phyloP scores from a whole-genome alignment of 306 rosid genomes.

The Malus fusca region DNA sequence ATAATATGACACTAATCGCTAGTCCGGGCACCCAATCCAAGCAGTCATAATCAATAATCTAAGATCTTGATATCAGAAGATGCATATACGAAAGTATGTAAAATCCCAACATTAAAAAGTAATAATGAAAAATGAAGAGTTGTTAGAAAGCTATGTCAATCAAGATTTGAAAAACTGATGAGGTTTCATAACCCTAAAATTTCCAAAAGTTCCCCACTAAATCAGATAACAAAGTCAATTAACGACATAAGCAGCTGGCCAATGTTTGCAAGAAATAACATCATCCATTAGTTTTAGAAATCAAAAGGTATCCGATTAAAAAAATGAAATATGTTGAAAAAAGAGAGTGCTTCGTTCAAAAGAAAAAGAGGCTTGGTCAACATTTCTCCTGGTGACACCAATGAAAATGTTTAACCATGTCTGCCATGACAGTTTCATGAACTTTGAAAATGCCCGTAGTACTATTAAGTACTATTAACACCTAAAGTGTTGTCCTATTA shows the following conservation, averaged over 20 bases:
- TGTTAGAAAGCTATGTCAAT: background rate
- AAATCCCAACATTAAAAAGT: background rate
- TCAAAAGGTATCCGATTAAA: background rate
- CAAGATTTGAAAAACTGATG: background rate
- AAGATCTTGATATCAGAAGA: too few species aligned
- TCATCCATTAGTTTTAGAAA: background rate
- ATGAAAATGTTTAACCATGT: background rate
- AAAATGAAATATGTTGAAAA: background rate
- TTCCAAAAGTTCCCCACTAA: constrained; percentile 6
- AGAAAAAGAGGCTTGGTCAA: background rate
- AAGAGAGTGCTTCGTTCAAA: background rate
- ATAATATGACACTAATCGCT: background rate
- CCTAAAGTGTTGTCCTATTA: background rate
- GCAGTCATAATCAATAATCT: background rate
- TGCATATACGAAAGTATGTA: background rate
- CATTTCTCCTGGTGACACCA: background rate
- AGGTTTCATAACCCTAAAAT: background rate
- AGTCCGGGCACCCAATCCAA: background rate
- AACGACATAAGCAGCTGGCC: background rate
- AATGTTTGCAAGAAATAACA: background rate
- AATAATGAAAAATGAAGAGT: background rate
- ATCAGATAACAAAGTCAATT: background rate
- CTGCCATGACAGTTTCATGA: background rate
- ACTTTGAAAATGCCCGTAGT: background rate
- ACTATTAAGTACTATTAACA: background rate